Base-by-base conservation (phyloP, 768 basidiomycete species). In the Podaxis sp. region DNA sequence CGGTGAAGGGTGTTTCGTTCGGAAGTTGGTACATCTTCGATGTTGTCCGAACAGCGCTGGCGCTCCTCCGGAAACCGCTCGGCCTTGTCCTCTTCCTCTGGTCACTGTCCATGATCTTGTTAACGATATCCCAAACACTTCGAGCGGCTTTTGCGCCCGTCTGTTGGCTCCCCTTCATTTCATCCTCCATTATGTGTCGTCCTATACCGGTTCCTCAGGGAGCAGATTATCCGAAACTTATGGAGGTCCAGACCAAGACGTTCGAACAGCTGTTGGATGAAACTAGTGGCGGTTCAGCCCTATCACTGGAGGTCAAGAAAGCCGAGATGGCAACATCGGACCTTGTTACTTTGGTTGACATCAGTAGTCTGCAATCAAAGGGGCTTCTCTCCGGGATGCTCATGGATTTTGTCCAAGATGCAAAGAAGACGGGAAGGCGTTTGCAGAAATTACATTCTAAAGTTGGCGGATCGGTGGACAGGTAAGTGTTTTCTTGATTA, bases 271-370 rank as follows among this genome's bases (percentile, higher is more conserved):
- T 92, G 17, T 70, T 88, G 25, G 84, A 83, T 53, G 83, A 85
- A 51, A 78, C 86, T 0, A 77, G 81, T 0, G 85, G 87, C 2
- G 82, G 84, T 0, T 83, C 87, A 0, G 79, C 78, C 4, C 70
- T 93, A 40, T 84, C 88, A 4, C 69, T 90, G 49, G 84, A 90
- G 59, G 82, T 93, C 65, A 85, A 90, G 73, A 87, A 86, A 71
- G 86, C 89, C 13, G 87, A 92, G 66, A 86, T 92, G 82, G 91
- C 90, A 13, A 89, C 87, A 1, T 76, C 73, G 24, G 91, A 93
- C 69, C 77, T 93, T 56, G 75, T 83, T 13, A 79, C 83, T 4
- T 77, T 90, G 29, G 86, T 92, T 15, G 80, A 79, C 15, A 73
- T 81, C 63, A 93, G 91, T 70, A 76, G 87, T 15, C 71, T 93